Conservation (phyloP, 495 filamentous ascomycete species). For the Tuber borchii region DNA sequence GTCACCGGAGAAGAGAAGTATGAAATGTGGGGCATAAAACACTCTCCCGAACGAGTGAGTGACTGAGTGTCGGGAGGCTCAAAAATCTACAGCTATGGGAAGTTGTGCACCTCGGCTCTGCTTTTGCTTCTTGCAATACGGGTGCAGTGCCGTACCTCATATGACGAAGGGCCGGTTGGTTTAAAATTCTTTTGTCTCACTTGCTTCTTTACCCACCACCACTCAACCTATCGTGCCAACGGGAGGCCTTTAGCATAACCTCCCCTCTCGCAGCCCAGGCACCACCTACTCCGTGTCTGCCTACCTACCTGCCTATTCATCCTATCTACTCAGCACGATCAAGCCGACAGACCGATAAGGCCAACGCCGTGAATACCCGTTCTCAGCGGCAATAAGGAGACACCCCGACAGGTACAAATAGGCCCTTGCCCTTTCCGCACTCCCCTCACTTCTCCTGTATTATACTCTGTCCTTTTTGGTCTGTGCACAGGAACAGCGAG, state of each 20-base stretch:
- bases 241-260: not conserved
- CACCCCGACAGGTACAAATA: not conserved
- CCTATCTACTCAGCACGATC: not conserved
- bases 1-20: not conserved
- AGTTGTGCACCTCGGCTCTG: not conserved
- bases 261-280: not conserved
- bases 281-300: not conserved
- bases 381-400: not conserved
- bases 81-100: not conserved
- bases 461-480: not conserved
- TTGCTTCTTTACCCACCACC: not conserved
- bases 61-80: not conserved
- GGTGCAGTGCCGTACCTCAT: not conserved
- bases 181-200: not conserved
- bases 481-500: not conserved
- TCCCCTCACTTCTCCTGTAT: not conserved
- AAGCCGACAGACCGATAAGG: not conserved
- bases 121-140: not conserved
- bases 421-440: not conserved
- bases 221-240: not conserved
- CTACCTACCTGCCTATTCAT: not conserved
- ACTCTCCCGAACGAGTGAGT: not conserved
- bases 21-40: not conserved
- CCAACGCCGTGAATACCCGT: not conserved
- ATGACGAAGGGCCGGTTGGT: not conserved